Evolutionary conservation across 2,329 filamentous ascomycete species (phyloP).

Genomic region (Fusarium sp.): DNA sequence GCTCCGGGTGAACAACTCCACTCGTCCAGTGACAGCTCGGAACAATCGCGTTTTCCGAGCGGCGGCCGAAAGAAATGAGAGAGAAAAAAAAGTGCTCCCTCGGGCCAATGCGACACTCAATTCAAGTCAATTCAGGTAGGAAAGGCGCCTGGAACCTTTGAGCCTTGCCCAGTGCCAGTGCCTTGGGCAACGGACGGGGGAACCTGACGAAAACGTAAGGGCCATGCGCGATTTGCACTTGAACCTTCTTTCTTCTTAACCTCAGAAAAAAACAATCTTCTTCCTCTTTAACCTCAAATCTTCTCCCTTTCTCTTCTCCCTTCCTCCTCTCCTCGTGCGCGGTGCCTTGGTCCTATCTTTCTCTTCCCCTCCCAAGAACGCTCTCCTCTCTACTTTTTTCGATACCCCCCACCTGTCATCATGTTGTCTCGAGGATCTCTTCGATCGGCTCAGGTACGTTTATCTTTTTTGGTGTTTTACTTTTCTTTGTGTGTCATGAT

Average conservation of each 20-base stretch:
- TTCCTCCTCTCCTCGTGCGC: conserved; percentile 20
- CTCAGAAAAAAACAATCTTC: conserved; percentile 12
- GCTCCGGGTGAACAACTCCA: conserved; percentile 1
- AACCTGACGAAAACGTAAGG: conserved; percentile 14
- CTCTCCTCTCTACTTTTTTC: conserved; percentile 34
- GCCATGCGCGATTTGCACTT: conserved; percentile 43
- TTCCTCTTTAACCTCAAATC: neutral
- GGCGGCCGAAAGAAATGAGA: conserved; percentile 34
- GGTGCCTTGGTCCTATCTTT: conserved; percentile 15
- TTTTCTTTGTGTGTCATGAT: conserved; percentile 17
- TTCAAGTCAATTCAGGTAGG: conserved; percentile 16
- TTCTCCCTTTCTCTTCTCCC: conserved; percentile 3
- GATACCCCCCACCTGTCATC: conserved; percentile 44
- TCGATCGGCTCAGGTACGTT: conserved; percentile 66
- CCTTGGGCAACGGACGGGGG: conserved; percentile 17
- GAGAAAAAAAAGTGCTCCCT: conserved; percentile 28
- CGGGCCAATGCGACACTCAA: conserved; percentile 37
- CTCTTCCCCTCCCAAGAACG: conserved; percentile 17
- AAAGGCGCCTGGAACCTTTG: conserved; percentile 8
- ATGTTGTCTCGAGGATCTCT: conserved; percentile 71
- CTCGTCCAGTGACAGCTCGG: conserved; percentile 34
- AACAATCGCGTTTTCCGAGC: conserved; percentile 41
- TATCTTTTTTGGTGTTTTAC: neutral
- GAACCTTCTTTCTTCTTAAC: conserved; percentile 23
- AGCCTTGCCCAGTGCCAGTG: neutral